phyloP scores from a whole-genome alignment of 2,329 filamentous ascomycete genomes.

The Calonectria naviculata region DNA sequence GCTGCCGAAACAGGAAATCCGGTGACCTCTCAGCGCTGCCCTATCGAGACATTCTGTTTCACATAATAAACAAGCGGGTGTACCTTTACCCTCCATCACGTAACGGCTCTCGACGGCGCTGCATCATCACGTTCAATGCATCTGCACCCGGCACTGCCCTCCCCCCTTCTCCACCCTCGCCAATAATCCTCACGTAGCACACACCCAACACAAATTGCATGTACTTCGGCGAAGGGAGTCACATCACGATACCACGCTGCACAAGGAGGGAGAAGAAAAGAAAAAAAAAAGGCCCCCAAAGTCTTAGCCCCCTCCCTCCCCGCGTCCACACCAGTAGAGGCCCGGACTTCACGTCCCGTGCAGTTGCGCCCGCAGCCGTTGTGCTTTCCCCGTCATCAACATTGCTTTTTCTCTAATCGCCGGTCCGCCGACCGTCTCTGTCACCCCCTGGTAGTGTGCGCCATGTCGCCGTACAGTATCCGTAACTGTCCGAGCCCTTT shows the following conservation, averaged over 20 bases:
- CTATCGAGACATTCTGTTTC: background rate
- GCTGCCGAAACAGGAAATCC: background rate
- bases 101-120: background rate
- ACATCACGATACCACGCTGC: slow-evolving; percentile 17
- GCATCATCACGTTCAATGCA: background rate
- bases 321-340: background rate
- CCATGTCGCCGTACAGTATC: slow-evolving; percentile 3
- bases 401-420: slow-evolving; percentile 8
- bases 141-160: slow-evolving; percentile 12
- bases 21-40: background rate
- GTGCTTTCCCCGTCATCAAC: background rate
- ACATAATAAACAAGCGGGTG: background rate
- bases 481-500: background rate
- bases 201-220: slow-evolving; percentile 3
- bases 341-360: background rate
- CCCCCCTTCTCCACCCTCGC: slow-evolving; percentile 22
- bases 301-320: slow-evolving; percentile 1
- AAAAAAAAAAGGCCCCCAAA: background rate
- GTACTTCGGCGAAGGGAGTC: slow-evolving; percentile 5
- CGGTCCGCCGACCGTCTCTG: background rate
- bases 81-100: background rate
- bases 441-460: background rate
- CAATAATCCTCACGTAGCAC: slow-evolving; percentile 16
- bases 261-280: background rate
- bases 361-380: slow-evolving; percentile 10